Base-by-base conservation (phyloP, 129 eudicot genomes). In the Apium graveolens region DNA sequence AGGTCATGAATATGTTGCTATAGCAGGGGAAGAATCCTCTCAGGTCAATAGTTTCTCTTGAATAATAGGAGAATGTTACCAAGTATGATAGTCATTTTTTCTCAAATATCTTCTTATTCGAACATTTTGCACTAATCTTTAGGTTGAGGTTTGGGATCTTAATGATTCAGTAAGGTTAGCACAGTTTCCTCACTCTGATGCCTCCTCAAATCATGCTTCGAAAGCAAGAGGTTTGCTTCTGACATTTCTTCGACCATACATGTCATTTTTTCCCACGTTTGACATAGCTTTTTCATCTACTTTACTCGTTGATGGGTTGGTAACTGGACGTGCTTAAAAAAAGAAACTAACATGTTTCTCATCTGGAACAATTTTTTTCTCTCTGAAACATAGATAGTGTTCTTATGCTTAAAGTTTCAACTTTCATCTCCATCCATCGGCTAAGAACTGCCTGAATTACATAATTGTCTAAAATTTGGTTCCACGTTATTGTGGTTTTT, bases 141-240 rank as follows among this genome's bases (percentile, higher is more conserved):
- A 73, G 97, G 93, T 91, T 85, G 98, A 93, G 89, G 80, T 91
- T 83, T 93, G 98, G 96, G 97, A 93, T 88, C 88, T 91, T 34
- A 84, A 87, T 76, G 72, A 83, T 82, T 93, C 93, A 68, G 82
- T 87, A 86, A 89, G 84, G 85, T 79, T 88, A 26, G 82, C 86
- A 53, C 85, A 73, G 53, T 51, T 93, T 44, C 83, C 95, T 76
- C 78, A 82, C 29, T 80, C 88, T 48, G 80, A 57, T 77, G 78
- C 77, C 75, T 77, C 86, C 24, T 57, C 48, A 74, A 80, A 83
- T 86, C 81, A 78, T 70, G 84, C 89, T 62, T 48, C 84, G 18
- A 92, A 86, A 62, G 86, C 83, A 31, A 93, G 89, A 88, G 98
- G 96, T 91, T 76, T 68, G 77, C n/a, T 42, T 53, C 38, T 76